phyloP scores from a whole-genome alignment of 2,329 filamentous ascomycete species.

The Microdochium nivale region DNA sequence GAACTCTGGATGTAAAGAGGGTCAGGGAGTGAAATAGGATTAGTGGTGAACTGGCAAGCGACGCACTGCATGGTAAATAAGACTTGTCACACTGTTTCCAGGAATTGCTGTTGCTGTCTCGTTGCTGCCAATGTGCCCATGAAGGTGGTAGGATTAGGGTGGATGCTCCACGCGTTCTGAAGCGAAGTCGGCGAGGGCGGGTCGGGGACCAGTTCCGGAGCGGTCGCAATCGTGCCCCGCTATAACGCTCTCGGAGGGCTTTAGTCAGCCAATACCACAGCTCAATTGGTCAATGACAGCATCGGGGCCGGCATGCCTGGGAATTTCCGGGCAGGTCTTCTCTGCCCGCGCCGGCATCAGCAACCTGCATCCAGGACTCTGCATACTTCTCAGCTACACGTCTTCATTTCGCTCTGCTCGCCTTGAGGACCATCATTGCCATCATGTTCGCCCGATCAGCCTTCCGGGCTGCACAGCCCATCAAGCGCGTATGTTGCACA shows the following conservation, averaged over 20 bases:
- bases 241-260: not conserved
- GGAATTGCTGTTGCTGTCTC: not conserved
- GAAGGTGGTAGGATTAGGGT: not conserved
- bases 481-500: slow-evolving; percentile 40
- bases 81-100: not conserved
- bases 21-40: not conserved
- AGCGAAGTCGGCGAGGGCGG: too few relatives aligned
- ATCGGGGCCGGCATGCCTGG: not conserved
- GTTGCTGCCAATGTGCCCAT: too few relatives aligned
- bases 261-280: not conserved
- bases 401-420: not conserved
- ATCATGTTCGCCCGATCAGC: slow-evolving; percentile 51
- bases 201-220: not conserved
- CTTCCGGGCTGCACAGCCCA: slow-evolving; percentile 44
- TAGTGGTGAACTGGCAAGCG: not conserved
- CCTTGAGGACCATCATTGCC: slow-evolving; percentile 1
- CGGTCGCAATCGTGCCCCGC: not conserved
- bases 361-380: too few relatives aligned
- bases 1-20: slow-evolving; percentile 4
- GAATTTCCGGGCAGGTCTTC: not conserved
- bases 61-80: not conserved
- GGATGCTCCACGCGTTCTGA: not conserved
- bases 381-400: not conserved
- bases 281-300: not conserved
- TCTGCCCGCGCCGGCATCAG: not conserved